These are phyloP conservation scores for Daldinia concentrica DNA, from an alignment of 495 filamentous ascomycete species.

Conservation along the genomic window DNA sequence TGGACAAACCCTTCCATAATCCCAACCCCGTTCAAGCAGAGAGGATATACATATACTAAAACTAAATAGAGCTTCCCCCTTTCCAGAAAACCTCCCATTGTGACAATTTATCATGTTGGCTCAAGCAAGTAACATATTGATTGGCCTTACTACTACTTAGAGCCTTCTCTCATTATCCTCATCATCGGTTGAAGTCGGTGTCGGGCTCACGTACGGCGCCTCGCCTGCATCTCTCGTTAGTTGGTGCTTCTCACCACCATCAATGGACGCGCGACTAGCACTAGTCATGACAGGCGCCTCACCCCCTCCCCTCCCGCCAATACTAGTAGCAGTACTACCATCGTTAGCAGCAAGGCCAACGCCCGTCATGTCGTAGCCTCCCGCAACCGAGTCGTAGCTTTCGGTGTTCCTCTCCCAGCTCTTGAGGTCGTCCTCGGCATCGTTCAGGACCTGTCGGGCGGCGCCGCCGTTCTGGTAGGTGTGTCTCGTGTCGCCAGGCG, in stretches of 20 bases:
- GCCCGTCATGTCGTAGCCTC: constrained; percentile 10
- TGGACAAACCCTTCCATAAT: background rate
- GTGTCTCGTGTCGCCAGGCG: constrained; percentile 80
- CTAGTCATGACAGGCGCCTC: constrained; percentile 17
- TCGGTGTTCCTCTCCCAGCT: constrained; percentile 69
- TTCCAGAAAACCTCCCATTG: background rate
- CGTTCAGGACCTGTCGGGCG: constrained; percentile 86
- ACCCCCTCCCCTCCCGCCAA: background rate
- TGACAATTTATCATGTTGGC: background rate
- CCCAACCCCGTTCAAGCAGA: background rate
- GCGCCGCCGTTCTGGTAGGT: constrained; percentile 70
- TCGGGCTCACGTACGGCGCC: constrained; percentile 23
- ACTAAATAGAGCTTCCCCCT: background rate
- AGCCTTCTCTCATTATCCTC: background rate
- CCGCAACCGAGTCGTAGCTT: constrained; percentile 18
- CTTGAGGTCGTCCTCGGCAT: constrained; percentile 87
- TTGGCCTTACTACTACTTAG: background rate
- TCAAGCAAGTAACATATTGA: background rate
- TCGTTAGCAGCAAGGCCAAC: background rate
- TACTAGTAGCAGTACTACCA: background rate
- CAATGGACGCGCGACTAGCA: constrained; percentile 1
- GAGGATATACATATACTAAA: background rate
- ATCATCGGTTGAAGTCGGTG: constrained; percentile 23
- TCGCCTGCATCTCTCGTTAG: background rate
- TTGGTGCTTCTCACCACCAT: constrained; percentile 1